Evolutionary conservation across 257 asterid species (phyloP).

Genomic region (Nicotiana undulata): DNA sequence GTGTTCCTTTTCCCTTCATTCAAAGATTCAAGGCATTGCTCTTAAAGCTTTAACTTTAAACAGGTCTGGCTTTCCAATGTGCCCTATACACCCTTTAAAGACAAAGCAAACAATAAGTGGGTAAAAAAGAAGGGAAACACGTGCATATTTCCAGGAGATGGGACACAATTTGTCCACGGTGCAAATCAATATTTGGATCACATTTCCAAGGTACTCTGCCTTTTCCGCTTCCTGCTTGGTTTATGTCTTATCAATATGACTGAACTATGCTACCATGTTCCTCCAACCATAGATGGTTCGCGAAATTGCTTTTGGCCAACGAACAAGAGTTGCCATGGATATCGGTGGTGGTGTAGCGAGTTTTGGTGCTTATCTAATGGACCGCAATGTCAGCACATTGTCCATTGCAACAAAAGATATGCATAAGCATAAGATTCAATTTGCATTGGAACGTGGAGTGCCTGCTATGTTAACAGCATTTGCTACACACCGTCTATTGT

Average conservation of each 20-base stretch:
- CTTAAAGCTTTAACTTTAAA: not conserved
- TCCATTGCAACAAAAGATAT: slow-evolving; percentile 44
- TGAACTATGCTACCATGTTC: not conserved
- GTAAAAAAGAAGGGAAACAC: slow-evolving; percentile 29
- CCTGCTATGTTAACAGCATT: slow-evolving; percentile 54
- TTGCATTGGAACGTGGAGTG: slow-evolving; percentile 57
- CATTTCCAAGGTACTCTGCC: slow-evolving; percentile 43
- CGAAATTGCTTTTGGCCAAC: slow-evolving; percentile 45
- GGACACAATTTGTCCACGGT: slow-evolving; percentile 26
- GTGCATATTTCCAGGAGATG: slow-evolving; percentile 27
- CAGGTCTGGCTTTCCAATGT: slow-evolving; percentile 55
- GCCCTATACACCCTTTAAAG: slow-evolving; percentile 23
- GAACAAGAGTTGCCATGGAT: slow-evolving; percentile 51
- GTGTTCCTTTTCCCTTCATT: not conserved
- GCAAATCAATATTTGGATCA: slow-evolving; percentile 37
- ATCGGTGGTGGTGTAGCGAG: slow-evolving; percentile 39
- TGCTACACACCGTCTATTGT: slow-evolving; percentile 39
- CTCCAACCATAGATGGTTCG: slow-evolving; percentile 46
- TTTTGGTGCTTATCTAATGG: slow-evolving; percentile 51
- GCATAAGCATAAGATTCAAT: slow-evolving; percentile 34
- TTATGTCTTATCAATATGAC: not conserved
- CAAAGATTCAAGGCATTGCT: not conserved
- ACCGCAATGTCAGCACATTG: slow-evolving; percentile 46
- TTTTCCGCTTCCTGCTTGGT: not conserved
- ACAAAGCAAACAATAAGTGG: slow-evolving; percentile 17